Evolutionary conservation across 2,329 filamentous ascomycete genomes (phyloP).

Genomic region (Helminthosporium solani): DNA sequence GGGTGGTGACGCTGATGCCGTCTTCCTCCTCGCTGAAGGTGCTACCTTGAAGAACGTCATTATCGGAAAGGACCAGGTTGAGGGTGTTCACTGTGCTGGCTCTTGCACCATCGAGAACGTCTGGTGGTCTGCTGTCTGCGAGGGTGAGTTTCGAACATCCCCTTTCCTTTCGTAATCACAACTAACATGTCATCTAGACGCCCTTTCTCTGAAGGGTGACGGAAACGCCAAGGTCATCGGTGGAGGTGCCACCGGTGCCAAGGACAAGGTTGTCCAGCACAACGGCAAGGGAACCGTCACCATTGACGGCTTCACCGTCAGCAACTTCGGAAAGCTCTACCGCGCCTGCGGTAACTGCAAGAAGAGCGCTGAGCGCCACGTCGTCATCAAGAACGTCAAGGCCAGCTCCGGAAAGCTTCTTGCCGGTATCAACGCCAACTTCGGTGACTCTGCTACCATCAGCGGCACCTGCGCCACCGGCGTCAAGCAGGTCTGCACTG

Average conservation of each 20-base stretch:
- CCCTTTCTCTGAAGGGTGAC: slow-evolving; percentile 29
- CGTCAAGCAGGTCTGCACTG: slow-evolving; percentile 20
- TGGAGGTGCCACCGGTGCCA: slow-evolving; percentile 36
- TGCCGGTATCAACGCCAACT: slow-evolving; percentile 53
- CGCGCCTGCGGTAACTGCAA: slow-evolving; percentile 49
- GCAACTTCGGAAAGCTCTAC: slow-evolving; percentile 41
- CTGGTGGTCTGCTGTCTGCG: slow-evolving; percentile 47
- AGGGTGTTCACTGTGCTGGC: slow-evolving; percentile 55
- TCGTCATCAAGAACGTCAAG: slow-evolving; percentile 44
- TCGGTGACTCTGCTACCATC: slow-evolving; percentile 48
- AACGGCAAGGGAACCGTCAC: slow-evolving; percentile 42
- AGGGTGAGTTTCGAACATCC: slow-evolving; percentile 16
- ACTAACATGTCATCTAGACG: slow-evolving; percentile 11
- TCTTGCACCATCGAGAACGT: slow-evolving; percentile 50
- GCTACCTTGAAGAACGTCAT: slow-evolving; percentile 55
- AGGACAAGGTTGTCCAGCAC: slow-evolving; percentile 46
- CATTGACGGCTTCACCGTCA: slow-evolving; percentile 29
- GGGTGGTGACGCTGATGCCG: slow-evolving; percentile 46
- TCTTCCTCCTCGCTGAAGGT: slow-evolving; percentile 53
- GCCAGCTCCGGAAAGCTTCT: slow-evolving; percentile 39
- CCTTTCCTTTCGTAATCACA: neutral
- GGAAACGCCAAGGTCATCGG: slow-evolving; percentile 37
- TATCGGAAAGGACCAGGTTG: slow-evolving; percentile 52
- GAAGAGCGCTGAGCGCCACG: slow-evolving; percentile 47
- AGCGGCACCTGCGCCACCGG: slow-evolving; percentile 21